These are phyloP conservation scores for Podaxis sp. DNA, from an alignment of 768 basidiomycete species.

Conservation along the genomic window DNA sequence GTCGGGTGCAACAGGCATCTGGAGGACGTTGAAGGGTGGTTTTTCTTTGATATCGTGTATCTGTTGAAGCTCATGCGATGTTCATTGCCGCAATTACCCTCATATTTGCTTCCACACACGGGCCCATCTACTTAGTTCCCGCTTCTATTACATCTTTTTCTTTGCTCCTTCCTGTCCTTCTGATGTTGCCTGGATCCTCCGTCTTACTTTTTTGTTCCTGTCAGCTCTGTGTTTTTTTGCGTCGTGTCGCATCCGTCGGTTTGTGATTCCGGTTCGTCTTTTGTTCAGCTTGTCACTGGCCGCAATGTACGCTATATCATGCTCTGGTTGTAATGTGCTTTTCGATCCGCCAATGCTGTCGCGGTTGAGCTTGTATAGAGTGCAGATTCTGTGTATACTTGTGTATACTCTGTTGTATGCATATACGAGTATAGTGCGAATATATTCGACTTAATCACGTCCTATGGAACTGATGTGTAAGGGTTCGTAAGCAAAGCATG, in stretches of 20 bases:
- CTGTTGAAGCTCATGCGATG: neutral
- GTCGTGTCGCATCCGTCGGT: neutral
- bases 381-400: neutral
- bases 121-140: neutral
- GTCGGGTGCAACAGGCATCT: slow-evolving; percentile 16
- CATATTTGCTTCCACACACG: neutral
- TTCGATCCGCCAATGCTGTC: neutral
- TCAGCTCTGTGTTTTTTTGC: neutral
- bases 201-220: neutral
- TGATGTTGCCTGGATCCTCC: neutral
- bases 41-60: neutral
- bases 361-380: neutral
- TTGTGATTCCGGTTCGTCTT: neutral
- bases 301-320: slow-evolving; percentile 3
- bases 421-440: neutral
- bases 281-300: neutral
- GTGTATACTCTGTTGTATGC: neutral
- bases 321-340: neutral
- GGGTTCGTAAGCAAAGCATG: too few relatives aligned
- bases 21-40: slow-evolving; percentile 13
- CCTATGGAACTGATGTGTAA: neutral
- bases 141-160: neutral
- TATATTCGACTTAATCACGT: neutral
- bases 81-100: neutral
- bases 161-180: neutral